Base-by-base conservation (phyloP, 352 stramenopile species). In the Halophytophthora batemanensis region DNA sequence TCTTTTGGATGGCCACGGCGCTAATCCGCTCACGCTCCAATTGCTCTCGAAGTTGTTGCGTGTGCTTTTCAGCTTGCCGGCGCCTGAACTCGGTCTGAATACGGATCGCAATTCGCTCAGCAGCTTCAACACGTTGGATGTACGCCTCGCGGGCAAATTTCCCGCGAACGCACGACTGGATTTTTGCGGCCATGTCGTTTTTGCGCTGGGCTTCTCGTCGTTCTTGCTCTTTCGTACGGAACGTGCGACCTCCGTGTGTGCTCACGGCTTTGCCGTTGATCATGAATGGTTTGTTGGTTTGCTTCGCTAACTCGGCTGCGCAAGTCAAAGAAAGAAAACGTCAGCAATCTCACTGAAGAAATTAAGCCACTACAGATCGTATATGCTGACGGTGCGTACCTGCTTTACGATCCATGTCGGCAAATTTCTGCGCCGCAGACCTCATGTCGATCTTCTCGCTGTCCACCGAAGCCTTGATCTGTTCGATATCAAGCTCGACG, bases 381-480 rank as follows among this genome's bases (percentile, higher is more conserved):
- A 3, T 2, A 38, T 13, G 11, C 33, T 44, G 33, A 14, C n/a
- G n/a, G n/a, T 21, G 54, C 64, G 35, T 35, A 85, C 74, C 71
- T 60, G 66, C 66, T 69, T 77, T 77, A 35, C 74, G 72, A 45
- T 87, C 77, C 71, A 85, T 79, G 15, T 82, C 71, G 3, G 70
- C 70, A 51, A 87, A 86, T 38, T 77, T 81, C 38, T 82, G 69
- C 3, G 77, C 71, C 37, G 77, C 74, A 11, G 71, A 82, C 36
- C 64, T 67, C 19, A 84, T 64, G 8, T 82, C 77, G 6, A 81
- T 52, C 29, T 73, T 76, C 31, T 61, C 64, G 11, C 57, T 60
- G 28, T 87, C 77, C 1, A 87, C 69, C 15, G 74, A 73, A 0
- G 67, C 58, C 49, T 83, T 85, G 47, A 87, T 80, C 29, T 83